These are phyloP conservation scores for Nowakowskiella sp. DNA, from an alignment of 192 early-diverging fungal species.

Conservation along the genomic window DNA sequence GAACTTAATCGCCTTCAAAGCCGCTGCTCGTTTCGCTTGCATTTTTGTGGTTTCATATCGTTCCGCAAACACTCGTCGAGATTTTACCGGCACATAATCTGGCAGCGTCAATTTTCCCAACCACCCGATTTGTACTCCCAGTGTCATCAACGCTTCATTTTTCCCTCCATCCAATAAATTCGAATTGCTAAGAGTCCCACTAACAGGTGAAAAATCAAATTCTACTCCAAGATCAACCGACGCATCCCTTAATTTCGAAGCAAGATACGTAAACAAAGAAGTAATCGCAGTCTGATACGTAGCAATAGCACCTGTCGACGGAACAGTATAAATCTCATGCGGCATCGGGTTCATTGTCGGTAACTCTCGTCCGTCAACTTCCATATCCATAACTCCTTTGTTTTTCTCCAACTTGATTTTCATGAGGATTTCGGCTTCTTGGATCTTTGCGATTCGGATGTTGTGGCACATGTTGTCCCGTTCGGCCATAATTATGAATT, in stretches of 20 bases:
- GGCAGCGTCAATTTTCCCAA: too few species aligned
- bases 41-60: slow-evolving; percentile 42
- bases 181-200: too few species aligned
- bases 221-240: too few species aligned
- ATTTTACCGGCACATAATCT: too few species aligned
- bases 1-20: slow-evolving; percentile 61
- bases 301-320: slow-evolving; percentile 58
- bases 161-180: slow-evolving; percentile 25
- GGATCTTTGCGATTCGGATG: slow-evolving; percentile 26
- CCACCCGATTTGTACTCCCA: too few species aligned
- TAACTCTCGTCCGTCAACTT: too few species aligned
- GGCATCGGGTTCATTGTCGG: too few species aligned
- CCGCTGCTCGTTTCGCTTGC: slow-evolving; percentile 60
- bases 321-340: slow-evolving; percentile 52
- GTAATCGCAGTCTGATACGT: slow-evolving; percentile 65
- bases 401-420: slow-evolving; percentile 25
- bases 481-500: slow-evolving; percentile 66
- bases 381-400: slow-evolving; percentile 9
- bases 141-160: slow-evolving; percentile 12
- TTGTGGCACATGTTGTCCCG: slow-evolving; percentile 26
- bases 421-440: slow-evolving; percentile 36
- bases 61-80: too few species aligned
- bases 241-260: too few species aligned
- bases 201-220: too few species aligned
- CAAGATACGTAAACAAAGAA: too few species aligned